A percentile compares a stretch with the other conserved stretches of the same genome.
These are phyloP conservation scores for barley (Hordeum vulgare) DNA, from an alignment of 176 grass and related monocot genomes.

Conservation along the genomic window MorexV3_pseudomolecules_assembly NC_058519.1:212073717-212074216, in stretches of 20 bases:
- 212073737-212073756: conserved; percentile 75
- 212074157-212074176: not conserved
- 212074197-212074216: not conserved
- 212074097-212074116: not conserved
- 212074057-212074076: not conserved
- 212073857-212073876: not conserved
- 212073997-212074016: not conserved
- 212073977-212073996: not conserved
- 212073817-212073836: conserved; percentile 64
- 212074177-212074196: not conserved
- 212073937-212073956: not conserved
- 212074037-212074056: not conserved
- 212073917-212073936: not conserved
- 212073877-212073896: not conserved
- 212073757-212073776: conserved; percentile 95
- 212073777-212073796: conserved; percentile 80
- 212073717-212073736: conserved; percentile 71
- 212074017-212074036: not conserved
- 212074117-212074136: not conserved
- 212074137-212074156: no score
- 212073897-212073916: not conserved
- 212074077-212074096: not conserved
- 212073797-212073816: conserved; percentile 76
- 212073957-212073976: not conserved
- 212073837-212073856: conserved; percentile 4